Evolutionary conservation across 2,329 filamentous ascomycete species (phyloP).

Genomic region (Trichoderma hamatum): DNA sequence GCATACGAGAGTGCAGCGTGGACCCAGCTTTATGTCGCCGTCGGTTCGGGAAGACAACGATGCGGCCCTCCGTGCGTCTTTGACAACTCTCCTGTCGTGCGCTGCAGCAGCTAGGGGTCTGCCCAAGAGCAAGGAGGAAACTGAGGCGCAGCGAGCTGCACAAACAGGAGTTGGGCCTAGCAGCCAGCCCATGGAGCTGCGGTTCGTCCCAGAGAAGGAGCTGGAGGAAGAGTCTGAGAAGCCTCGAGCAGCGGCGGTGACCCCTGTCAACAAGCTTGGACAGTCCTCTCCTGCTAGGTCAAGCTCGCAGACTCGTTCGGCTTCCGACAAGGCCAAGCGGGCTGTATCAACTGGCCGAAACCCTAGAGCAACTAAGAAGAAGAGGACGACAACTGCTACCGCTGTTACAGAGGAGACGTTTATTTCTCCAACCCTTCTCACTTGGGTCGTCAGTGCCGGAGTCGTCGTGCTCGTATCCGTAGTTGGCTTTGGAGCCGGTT

Average conservation of each 20-base stretch:
- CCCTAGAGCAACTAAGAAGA: constrained; percentile 60
- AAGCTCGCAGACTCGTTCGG: constrained; percentile 33
- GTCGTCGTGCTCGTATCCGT: constrained; percentile 70
- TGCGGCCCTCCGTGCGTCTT: constrained; percentile 84
- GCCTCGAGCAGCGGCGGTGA: constrained; percentile 25
- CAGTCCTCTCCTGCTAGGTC: constrained; percentile 39
- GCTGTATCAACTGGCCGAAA: constrained; percentile 46
- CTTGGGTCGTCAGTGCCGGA: constrained; percentile 68
- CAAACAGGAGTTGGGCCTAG: constrained; percentile 49
- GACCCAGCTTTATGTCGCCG: constrained; percentile 69
- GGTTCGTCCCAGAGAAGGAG: constrained; percentile 64
- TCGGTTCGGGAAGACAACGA: constrained; percentile 86
- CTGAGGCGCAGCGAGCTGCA: constrained; percentile 40
- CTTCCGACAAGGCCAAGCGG: constrained; percentile 55
- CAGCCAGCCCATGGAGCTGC: constrained; percentile 60
- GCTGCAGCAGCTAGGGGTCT: constrained; percentile 85
- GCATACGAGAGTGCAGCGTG: constrained; percentile 48
- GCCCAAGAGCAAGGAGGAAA: constrained; percentile 63
- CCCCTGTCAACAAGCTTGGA: constrained; percentile 35
- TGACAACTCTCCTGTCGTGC: constrained; percentile 95
- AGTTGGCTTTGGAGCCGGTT: constrained; percentile 69
- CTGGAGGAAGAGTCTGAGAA: constrained; percentile 47
- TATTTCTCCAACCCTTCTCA: constrained; percentile 63
- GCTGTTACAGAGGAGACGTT: constrained; percentile 43
- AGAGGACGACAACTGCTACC: constrained; percentile 48